Conservation (phyloP, 768 basidiomycete species). For the Cystobasidium tubakii region DNA sequence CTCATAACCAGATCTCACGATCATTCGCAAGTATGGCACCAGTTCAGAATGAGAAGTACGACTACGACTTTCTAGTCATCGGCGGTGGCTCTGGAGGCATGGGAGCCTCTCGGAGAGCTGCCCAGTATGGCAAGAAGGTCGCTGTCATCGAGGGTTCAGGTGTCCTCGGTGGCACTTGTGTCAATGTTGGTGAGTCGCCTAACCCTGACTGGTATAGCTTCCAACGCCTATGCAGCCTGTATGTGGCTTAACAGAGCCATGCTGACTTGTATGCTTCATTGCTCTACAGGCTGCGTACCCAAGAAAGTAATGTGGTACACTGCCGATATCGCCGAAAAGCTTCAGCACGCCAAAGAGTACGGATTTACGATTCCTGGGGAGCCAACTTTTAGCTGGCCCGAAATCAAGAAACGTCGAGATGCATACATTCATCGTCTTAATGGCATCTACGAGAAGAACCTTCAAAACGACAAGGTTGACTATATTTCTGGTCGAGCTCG, state of each 20-base stretch:
- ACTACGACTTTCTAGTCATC: conserved; percentile 46
- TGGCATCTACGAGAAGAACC: conserved; percentile 83
- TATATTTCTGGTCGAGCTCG: conserved; percentile 72
- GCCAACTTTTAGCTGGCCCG: conserved; percentile 69
- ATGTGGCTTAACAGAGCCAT: background rate
- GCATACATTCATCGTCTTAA: conserved; percentile 87
- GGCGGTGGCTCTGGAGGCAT: conserved; percentile 76
- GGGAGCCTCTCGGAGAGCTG: conserved; percentile 80
- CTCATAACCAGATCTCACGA: conserved; percentile 26
- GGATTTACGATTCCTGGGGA: conserved; percentile 50
- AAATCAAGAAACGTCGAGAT: conserved; percentile 89
- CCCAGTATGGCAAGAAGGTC: conserved; percentile 84
- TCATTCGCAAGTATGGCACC: conserved; percentile 35
- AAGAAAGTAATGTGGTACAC: conserved; percentile 99
- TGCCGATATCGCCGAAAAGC: conserved; percentile 77
- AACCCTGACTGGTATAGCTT: no score
- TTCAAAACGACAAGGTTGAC: conserved; percentile 78
- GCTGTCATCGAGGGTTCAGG: conserved; percentile 75
- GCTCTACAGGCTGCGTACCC: conserved; percentile 76
- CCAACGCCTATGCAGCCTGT: no score
- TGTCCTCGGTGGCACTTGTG: conserved; percentile 85
- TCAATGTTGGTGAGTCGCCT: conserved; percentile 78
- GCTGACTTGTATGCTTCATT: conserved; percentile 19
- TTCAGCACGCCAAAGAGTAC: conserved; percentile 64
- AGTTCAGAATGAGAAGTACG: conserved; percentile 31